Base-by-base conservation (phyloP, 2,329 filamentous ascomycete genomes). In the Fusarium miscanthi region DNA sequence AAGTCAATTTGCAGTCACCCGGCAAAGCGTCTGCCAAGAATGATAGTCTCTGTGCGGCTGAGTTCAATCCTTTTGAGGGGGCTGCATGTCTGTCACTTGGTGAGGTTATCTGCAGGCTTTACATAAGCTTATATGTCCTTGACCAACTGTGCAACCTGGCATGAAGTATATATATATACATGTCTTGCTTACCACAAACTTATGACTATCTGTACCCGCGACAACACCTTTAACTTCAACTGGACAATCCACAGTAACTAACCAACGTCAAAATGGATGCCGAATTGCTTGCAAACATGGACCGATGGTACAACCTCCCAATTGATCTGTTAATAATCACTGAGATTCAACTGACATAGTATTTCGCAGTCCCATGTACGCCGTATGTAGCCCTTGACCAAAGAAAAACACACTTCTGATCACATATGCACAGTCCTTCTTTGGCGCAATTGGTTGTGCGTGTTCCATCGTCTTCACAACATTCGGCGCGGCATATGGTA, bases 391-490 rank as follows among this genome's bases (percentile, higher is more conserved):
- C 49, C 21, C 31, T 17, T 17, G 10, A 37, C n/a, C 33, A 11
- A 35, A 14, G 14, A 10, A 25, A 21, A 17, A 21, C 3, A 38
- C 25, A 9, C 12, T 31, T 49, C 63, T 59, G 40, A 57, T 25
- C 31, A 8, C 27, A 17, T 17, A 7, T 42, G 16, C 4, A 11
- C 31, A 83, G 82, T 81, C 82, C 76, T 83, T 84, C 75, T 84
- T 84, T 70, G 82, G 83, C 41, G 82, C 82, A 48, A 78, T 84
- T 68, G 83, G 83, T 58, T 83, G 82, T 73, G 75, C 79, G 35
- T 80, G 80, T 43, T 82, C 86, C 78, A 87, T 88, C 66, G 82
- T 87, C 77, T 85, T 88, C 81, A 85, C 85, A 74, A 87, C 85
- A 77, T 78, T 88, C 52, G 86, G 84, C 56, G 83, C 84, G 57